Conservation (phyloP, 2,329 filamentous ascomycete genomes). For the Fusarium incarnatum region DNA sequence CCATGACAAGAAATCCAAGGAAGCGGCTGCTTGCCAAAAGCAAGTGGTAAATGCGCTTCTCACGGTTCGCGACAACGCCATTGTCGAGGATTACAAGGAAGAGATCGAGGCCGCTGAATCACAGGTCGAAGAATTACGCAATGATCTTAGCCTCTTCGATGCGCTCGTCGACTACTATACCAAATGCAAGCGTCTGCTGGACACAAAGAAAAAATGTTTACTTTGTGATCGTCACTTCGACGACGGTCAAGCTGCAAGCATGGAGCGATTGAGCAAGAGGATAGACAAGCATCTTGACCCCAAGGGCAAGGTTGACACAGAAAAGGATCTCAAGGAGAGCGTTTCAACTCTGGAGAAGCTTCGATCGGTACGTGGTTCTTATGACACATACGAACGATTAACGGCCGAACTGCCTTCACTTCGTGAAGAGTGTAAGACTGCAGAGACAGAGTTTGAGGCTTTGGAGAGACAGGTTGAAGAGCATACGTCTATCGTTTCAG, state of each 20-base stretch:
- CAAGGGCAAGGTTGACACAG: slow-evolving; percentile 70
- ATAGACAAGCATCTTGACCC: slow-evolving; percentile 73
- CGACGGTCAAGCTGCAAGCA: slow-evolving; percentile 66
- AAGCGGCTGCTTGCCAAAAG: slow-evolving; percentile 70
- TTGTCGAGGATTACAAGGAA: slow-evolving; percentile 65
- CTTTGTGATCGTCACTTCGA: slow-evolving; percentile 80
- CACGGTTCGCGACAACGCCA: slow-evolving; percentile 56
- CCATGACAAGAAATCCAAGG: slow-evolving; percentile 71
- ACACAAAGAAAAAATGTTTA: slow-evolving; percentile 77
- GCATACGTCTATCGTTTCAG: slow-evolving; percentile 73
- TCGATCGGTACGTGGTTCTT: slow-evolving; percentile 72
- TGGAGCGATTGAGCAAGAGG: slow-evolving; percentile 73
- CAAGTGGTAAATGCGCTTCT: slow-evolving; percentile 64
- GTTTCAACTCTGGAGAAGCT: slow-evolving; percentile 67
- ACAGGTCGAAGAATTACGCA: slow-evolving; percentile 70
- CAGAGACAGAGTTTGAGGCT: slow-evolving; percentile 71
- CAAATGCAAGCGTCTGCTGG: slow-evolving; percentile 73
- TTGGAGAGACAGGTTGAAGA: slow-evolving; percentile 73
- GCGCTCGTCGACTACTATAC: slow-evolving; percentile 78
- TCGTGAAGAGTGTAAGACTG: slow-evolving; percentile 70
- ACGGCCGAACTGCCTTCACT: slow-evolving; percentile 77
- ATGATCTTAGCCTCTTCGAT: slow-evolving; percentile 76
- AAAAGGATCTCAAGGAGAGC: slow-evolving; percentile 68
- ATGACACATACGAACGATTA: slow-evolving; percentile 80
- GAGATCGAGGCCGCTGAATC: slow-evolving; percentile 64